Evolutionary conservation across 192 early-diverging fungal genomes (phyloP), one percentile per base, ranked within the genome.

Genomic region (Backusella tarrabulga): DNA sequence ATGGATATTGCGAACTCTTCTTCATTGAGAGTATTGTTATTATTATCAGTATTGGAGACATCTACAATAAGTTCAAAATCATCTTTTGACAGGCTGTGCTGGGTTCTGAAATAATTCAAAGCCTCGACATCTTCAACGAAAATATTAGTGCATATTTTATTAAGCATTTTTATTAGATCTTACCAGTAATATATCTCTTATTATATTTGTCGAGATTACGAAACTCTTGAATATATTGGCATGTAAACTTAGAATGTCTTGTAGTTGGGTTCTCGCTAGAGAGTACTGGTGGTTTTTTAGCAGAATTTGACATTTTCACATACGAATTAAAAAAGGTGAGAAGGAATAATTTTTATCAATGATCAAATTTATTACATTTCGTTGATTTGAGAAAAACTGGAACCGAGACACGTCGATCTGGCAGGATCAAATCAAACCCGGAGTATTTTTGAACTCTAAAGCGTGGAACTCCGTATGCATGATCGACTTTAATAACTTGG

Each of bases 71-170:
- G 21, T 63, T 63, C 56, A 63, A 26, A 63, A 63, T 63, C 56
- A 29, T 29, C 26, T 63, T 29, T 29, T 63, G 56, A 29, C 56
- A 63, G 12, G 56, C 23, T 63, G 56, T 63, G 56, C 4, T 63
- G 56, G 9, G 23, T 63, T 63, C 56, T 63, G 56, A 63, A 63
- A 23, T 63, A 63, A 26, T 63, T 63, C 56, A 63, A 63, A 63
- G 21, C 56, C 12, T 63, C 23, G 9, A 29, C 12, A 29, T 63
- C 56, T 63, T 23, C 14, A 63, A 63, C 26, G 9, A 4, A 26
- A 26, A 23, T 26, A 63, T 63, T 29, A 63, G 56, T 29, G 5
- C 0, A 63, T 3, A 0, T 0, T 63, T 29, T 26, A 4, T 70
- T 36, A n/a, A 0, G 19, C 68, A 42, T 21, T 42, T 42, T 36